phyloP scores from a whole-genome alignment of 2,329 filamentous ascomycete species.

The Xylaria sp. region DNA sequence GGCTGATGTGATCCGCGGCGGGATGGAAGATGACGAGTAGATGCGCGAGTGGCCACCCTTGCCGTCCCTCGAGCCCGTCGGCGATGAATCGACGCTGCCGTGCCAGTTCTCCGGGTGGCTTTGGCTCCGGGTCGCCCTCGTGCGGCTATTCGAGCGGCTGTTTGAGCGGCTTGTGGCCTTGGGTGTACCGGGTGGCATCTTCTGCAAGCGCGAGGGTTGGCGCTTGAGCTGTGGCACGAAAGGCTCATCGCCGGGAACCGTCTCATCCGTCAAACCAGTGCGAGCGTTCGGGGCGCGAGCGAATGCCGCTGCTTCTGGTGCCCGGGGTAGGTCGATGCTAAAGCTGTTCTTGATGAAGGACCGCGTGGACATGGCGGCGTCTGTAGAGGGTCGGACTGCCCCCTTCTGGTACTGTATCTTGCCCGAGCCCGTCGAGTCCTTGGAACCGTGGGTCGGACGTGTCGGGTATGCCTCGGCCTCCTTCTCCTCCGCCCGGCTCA shows the following conservation, averaged over 20 bases:
- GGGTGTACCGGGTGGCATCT: slow-evolving; percentile 47
- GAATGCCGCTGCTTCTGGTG: slow-evolving; percentile 57
- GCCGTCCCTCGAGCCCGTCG: slow-evolving; percentile 40
- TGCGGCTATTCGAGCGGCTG: slow-evolving; percentile 43
- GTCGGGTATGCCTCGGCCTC: slow-evolving; percentile 34
- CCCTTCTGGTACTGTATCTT: slow-evolving; percentile 58
- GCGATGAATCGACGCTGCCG: slow-evolving; percentile 43
- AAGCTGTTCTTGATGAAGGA: slow-evolving; percentile 47
- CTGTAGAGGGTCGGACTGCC: slow-evolving; percentile 42
- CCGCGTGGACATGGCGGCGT: slow-evolving; percentile 38
- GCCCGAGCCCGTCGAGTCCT: slow-evolving; percentile 45
- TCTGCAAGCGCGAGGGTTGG: slow-evolving; percentile 59
- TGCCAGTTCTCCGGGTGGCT: slow-evolving; percentile 51
- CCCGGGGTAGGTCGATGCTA: slow-evolving; percentile 50
- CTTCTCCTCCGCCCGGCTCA: slow-evolving; percentile 44
- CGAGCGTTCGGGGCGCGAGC: slow-evolving; percentile 68
- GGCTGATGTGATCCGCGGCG: slow-evolving; percentile 49
- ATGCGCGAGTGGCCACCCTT: slow-evolving; percentile 46
- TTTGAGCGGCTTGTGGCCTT: slow-evolving; percentile 29
- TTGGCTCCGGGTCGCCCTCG: slow-evolving; percentile 54
- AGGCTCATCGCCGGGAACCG: slow-evolving; percentile 64
- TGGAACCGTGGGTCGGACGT: slow-evolving; percentile 41
- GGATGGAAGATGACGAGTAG: slow-evolving; percentile 52
- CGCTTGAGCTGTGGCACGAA: slow-evolving; percentile 61
- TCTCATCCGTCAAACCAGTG: slow-evolving; percentile 66